Conservation (phyloP, 139 green algal species). For the Volvox reticuliferus region DNA sequence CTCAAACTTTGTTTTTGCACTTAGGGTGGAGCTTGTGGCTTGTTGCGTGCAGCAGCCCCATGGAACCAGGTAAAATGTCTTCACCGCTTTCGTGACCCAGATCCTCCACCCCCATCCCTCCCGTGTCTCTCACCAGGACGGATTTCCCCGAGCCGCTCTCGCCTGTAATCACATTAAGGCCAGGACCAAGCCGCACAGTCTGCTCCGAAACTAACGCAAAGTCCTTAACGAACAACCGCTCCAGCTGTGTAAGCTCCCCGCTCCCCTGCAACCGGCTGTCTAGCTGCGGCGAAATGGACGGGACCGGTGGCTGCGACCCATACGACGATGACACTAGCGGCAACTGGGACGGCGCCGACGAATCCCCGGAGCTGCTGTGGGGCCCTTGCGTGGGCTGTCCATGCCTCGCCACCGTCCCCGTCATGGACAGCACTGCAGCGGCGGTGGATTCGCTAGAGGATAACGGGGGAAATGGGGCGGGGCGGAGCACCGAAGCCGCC, state of each 20-base stretch:
- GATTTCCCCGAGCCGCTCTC: conserved; percentile 92
- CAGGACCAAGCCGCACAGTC: conserved; percentile 74
- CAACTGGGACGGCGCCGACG: neutral
- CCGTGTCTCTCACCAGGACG: conserved; percentile 78
- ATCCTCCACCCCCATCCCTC: too few species aligned
- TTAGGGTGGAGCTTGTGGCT: too few species aligned
- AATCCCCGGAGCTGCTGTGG: too few species aligned
- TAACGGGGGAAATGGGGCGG: too few species aligned
- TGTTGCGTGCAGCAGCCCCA: too few species aligned
- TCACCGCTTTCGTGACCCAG: too few species aligned
- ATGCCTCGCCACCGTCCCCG: neutral
- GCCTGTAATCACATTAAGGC: conserved; percentile 90
- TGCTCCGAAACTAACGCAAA: conserved; percentile 88
- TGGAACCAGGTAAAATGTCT: too few species aligned
- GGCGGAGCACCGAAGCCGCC: neutral
- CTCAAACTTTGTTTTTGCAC: too few species aligned
- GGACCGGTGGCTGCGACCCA: too few species aligned
- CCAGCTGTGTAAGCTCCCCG: conserved; percentile 2
- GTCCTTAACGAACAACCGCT: conserved; percentile 71
- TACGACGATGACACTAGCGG: too few species aligned
- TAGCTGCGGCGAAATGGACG: neutral
- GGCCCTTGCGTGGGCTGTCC: neutral
- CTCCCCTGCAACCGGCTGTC: neutral
- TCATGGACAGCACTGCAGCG: neutral
- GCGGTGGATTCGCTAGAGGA: neutral